Evolutionary conservation across 2,329 filamentous ascomycete species (phyloP).

Genomic region (Aspergillus clavatus): DNA sequence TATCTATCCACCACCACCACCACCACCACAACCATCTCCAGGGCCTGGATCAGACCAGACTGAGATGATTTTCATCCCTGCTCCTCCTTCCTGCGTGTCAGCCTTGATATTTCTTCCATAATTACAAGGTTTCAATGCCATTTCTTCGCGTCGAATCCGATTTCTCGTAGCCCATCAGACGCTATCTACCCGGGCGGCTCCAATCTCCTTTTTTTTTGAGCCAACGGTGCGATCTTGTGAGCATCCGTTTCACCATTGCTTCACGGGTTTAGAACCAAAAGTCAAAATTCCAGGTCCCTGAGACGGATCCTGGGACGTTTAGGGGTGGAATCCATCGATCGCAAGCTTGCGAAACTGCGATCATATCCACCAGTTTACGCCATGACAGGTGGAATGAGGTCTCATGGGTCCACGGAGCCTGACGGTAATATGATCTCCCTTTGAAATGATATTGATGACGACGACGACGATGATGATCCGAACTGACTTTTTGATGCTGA

Average conservation of each 20-base stretch:
- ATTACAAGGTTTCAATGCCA: background rate
- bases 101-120: too few relatives aligned
- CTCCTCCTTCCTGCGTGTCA: too few relatives aligned
- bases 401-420: too few relatives aligned
- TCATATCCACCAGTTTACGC: background rate
- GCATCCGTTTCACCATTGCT: conserved; percentile 21
- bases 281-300: too few relatives aligned
- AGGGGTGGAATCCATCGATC: background rate
- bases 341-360: background rate
- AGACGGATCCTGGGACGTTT: too few relatives aligned
- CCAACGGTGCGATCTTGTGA: conserved; percentile 5
- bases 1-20: too few relatives aligned
- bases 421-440: too few relatives aligned
- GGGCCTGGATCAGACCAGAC: too few relatives aligned
- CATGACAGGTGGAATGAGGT: background rate
- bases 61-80: too few relatives aligned
- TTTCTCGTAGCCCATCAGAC: background rate
- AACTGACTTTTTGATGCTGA: background rate
- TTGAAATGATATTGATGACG: too few relatives aligned
- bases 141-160: background rate
- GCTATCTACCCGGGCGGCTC: background rate
- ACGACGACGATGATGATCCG: background rate
- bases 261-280: conserved; percentile 11
- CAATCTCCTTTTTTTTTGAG: conserved; percentile 8
- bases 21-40: too few relatives aligned